Percentiles rank a stretch among this genome's conserved stretches.
Evolutionary conservation across 768 basidiomycete genomes (phyloP).

Genomic region (Hericium alpestre): DNA sequence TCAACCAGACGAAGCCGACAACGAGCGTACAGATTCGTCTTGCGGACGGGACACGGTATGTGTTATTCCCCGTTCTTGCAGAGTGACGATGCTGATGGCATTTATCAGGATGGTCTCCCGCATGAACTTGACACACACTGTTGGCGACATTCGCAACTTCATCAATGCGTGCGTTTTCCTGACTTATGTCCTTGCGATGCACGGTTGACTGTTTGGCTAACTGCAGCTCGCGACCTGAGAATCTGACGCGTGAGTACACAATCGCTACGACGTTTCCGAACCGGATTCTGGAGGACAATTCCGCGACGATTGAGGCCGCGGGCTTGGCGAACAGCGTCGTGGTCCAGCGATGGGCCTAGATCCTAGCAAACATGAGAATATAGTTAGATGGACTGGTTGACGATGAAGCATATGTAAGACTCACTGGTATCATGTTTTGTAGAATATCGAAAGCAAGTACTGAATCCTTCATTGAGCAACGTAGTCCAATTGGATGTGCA

Average conservation of each 20-base stretch:
- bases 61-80: background rate
- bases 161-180: slow-evolving; percentile 71
- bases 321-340: slow-evolving; percentile 12
- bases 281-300: slow-evolving; percentile 10
- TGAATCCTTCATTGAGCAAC: too few species aligned
- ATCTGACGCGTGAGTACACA: slow-evolving; percentile 7
- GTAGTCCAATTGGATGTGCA: too few species aligned
- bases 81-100: background rate
- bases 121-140: slow-evolving; percentile 87
- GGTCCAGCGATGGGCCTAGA: slow-evolving; percentile 12
- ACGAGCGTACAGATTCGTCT: slow-evolving; percentile 87
- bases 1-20: slow-evolving; percentile 72
- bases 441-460: too few species aligned
- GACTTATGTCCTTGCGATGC: background rate
- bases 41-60: slow-evolving; percentile 80
- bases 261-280: slow-evolving; percentile 14
- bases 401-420: too few species aligned
- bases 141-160: slow-evolving; percentile 73
- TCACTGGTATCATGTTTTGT: too few species aligned
- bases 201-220: background rate
- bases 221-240: slow-evolving; percentile 11
- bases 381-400: background rate
- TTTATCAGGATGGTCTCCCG: slow-evolving; percentile 24
- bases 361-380: too few species aligned
- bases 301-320: slow-evolving; percentile 9